Evolutionary conservation across 352 stramenopile genomes (phyloP).

Genomic region (Elongisporangium prolatum): DNA sequence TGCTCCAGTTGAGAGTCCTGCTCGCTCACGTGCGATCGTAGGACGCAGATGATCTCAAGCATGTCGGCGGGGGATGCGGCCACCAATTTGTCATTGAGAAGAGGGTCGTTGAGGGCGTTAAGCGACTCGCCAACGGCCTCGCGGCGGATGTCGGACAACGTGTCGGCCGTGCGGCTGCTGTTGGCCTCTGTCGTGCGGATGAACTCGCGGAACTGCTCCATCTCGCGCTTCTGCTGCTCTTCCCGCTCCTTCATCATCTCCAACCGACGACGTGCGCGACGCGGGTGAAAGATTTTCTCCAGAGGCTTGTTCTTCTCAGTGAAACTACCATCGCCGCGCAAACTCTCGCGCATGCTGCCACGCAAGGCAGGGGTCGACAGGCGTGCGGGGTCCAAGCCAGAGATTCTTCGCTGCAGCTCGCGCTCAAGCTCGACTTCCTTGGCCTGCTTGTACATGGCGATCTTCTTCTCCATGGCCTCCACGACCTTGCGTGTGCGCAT

Average conservation of each 20-base stretch:
- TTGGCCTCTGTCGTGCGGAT: conserved; percentile 62
- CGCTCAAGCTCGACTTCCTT: conserved; percentile 78
- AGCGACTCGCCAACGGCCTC: conserved; percentile 25
- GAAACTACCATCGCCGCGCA: conserved; percentile 19
- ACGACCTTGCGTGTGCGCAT: conserved; percentile 57
- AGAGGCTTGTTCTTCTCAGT: conserved; percentile 51
- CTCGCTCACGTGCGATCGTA: conserved; percentile 64
- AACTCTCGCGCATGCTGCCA: conserved; percentile 34
- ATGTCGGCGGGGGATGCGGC: conserved; percentile 49
- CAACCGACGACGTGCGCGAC: conserved; percentile 51
- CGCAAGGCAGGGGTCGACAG: conserved; percentile 3
- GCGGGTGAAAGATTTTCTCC: conserved; percentile 74
- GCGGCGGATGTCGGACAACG: conserved; percentile 14
- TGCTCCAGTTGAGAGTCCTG: conserved; percentile 75
- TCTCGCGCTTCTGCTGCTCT: conserved; percentile 73
- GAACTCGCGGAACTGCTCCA: conserved; percentile 87
- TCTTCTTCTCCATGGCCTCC: conserved; percentile 79
- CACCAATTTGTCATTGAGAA: conserved; percentile 50
- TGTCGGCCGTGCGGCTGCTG: conserved; percentile 10
- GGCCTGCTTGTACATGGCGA: conserved; percentile 81
- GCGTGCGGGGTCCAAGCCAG: conserved; percentile 10
- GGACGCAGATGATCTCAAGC: conserved; percentile 60
- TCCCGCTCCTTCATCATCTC: conserved; percentile 66
- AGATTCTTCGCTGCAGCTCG: conserved; percentile 63
- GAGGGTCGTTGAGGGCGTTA: conserved; percentile 38